phyloP scores from a whole-genome alignment of 345 rosid species.

The Reutealis trisperma region DNA sequence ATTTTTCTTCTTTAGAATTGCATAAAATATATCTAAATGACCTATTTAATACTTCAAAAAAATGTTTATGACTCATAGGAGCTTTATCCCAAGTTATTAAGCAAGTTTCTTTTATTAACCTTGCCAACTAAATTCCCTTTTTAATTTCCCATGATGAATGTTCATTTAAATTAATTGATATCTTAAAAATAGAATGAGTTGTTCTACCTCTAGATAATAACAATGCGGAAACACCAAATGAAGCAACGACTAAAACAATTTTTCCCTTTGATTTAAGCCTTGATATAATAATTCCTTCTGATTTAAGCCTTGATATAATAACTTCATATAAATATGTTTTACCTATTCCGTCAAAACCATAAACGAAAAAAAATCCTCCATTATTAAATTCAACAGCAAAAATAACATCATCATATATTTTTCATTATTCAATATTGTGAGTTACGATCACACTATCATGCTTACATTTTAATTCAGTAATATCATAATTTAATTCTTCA shows the following conservation, averaged over 20 bases:
- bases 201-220: too few species aligned
- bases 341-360: too few species aligned
- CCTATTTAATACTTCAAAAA: too few species aligned
- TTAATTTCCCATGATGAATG: neutral
- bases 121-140: neutral
- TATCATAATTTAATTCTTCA: neutral
- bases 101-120: neutral
- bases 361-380: neutral
- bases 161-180: too few species aligned
- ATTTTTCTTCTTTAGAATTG: too few species aligned
- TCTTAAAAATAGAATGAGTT: too few species aligned
- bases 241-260: neutral
- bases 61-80: neutral
- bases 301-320: too few species aligned
- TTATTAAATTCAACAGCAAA: neutral
- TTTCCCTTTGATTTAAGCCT: neutral
- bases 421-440: neutral
- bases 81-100: neutral
- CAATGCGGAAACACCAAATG: neutral
- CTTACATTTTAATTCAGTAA: neutral
- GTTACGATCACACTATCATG: neutral
- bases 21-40: too few species aligned
- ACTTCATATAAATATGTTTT: neutral
- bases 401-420: neutral
- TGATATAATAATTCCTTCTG: too few species aligned